Evolutionary conservation across 1,284 basidiomycete species (phyloP), one percentile per base, ranked within the genome.

Genomic region (Megacollybia platyphylla): DNA sequence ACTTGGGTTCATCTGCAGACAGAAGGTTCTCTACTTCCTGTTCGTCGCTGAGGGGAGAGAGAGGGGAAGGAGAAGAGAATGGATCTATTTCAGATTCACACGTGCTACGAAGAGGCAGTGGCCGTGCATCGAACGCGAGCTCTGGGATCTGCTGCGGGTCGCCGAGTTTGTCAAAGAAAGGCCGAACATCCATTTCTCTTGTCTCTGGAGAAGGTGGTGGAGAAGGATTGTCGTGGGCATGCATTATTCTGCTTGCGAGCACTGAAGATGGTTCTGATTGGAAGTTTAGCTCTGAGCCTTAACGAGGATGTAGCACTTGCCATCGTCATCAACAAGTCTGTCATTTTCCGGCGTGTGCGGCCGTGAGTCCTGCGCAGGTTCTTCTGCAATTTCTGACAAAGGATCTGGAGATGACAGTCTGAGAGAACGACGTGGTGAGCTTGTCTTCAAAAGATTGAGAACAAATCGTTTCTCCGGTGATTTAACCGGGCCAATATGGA

Each of bases 211-310:
- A 57, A 13, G 83, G 82, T 11, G 83, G 83, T 18, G 82, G 83
- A 13, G 82, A 86, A 10, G 83, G 82, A 51, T 86, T 86, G 51
- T 73, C 76, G 44, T 74, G 71, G 46, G 82, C 82, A 42, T 73
- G 68, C 40, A 79, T 66, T 38, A 86, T 72, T 56, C 62, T 76
- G 46, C 61, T 69, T 24, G 76, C 82, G 43, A 86, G 61, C 7
- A 67, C 65, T 42, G 79, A 78, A 2, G 79, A 72, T 7, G 79
- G 80, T 54, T 84, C 82, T 79, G 40, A 27, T 46, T 46, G 30
- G 44, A 38, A 44, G 39, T 40, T 39, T 43, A 45, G 44, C 17
- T 24, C 43, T 44, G 35, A 37, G 8, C n/a, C 18, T 41, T 42
- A 36, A 17, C n/a, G 38, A 36, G 27, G 40, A 40, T 45, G 37